Base-by-base conservation (phyloP, 208 protist genomes). In the Leishmania guyanensis region DNA sequence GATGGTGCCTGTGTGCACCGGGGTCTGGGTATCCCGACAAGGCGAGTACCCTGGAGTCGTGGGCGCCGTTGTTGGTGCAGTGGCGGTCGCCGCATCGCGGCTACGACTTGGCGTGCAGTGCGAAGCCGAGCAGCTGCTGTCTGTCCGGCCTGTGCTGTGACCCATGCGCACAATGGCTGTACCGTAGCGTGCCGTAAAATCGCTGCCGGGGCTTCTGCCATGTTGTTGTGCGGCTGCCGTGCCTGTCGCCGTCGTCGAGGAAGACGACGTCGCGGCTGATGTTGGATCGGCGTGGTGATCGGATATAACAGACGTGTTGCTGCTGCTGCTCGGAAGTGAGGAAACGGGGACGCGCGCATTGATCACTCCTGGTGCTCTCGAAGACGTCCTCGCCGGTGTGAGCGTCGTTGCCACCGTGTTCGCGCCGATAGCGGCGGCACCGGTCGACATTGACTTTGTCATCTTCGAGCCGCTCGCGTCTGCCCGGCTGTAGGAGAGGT, bases 401-500 rank as follows among this genome's bases (percentile, higher is more conserved):
- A n/a, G 62, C 16, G 76, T 4, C 39, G 43, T 62, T 33, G 16
- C 51, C 33, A 10, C 77, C 39, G 29, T 50, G 29, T 20, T 60
- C 22, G 53, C 56, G 50, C 33, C 33, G 58, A 72, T 39, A 54
- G 43, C 46, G 29, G 78, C 39, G 8, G 43, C 26, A 33, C 53
- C 78, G 9, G 51, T n/a, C 29, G n/a, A 33, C 12, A 46, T 39
- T 0, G 53, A 0, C 46, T 56, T 29, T 22, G 60, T 48, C 58
- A 33, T 50, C 58, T 69, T 78, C 43, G 58, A 70, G 53, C 75
- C 58, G 43, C 75, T 48, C 2, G 71, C 78, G 36, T 86, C 78
- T 0, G 29, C 51, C 33, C 72, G 77, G 3, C 71, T 46, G 66
- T 69, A 86, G n/a, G 82, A 78, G 43, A 82, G 73, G 29, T 80